Conservation (phyloP, 2,329 filamentous ascomycete species). For the Sclerotinia minor region DNA sequence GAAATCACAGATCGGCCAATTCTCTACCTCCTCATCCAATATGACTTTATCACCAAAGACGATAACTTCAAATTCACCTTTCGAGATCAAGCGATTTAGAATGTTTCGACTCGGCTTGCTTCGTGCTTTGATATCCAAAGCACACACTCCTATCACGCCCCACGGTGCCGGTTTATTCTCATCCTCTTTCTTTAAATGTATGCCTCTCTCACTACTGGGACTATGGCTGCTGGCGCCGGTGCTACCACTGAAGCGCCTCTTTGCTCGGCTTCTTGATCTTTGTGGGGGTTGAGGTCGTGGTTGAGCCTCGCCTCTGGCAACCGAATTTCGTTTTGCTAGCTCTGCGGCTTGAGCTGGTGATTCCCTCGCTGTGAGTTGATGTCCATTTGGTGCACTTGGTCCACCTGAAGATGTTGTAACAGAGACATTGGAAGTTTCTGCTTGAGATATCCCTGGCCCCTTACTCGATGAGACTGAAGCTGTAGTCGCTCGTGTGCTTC, state of each 20-base stretch:
- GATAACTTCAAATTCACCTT: conserved; percentile 91
- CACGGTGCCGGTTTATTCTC: conserved; percentile 62
- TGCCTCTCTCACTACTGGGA: conserved; percentile 67
- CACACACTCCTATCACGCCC: conserved; percentile 86
- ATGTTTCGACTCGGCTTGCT: conserved; percentile 98
- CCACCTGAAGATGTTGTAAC: conserved; percentile 53
- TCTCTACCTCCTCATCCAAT: conserved; percentile 91
- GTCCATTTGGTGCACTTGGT: conserved; percentile 48
- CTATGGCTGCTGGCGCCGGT: conserved; percentile 81
- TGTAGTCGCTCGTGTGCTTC: conserved; percentile 32
- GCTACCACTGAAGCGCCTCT: conserved; percentile 77
- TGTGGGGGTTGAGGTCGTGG: conserved; percentile 48
- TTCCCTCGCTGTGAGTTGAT: conserved; percentile 47
- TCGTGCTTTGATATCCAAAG: conserved; percentile 89
- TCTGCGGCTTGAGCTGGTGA: conserved; percentile 38
- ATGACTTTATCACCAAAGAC: conserved; percentile 99
- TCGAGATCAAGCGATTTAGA: conserved; percentile 84
- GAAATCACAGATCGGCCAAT: conserved; percentile 92
- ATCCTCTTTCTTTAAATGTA: conserved; percentile 54
- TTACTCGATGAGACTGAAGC: conserved; percentile 33
- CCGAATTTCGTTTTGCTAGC: conserved; percentile 40
- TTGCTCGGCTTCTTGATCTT: conserved; percentile 66
- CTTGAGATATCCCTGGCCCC: conserved; percentile 43
- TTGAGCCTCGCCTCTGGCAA: conserved; percentile 38
- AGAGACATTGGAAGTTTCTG: conserved; percentile 53